phyloP scores from a whole-genome alignment of 1,284 basidiomycete species.

The Sporisorium graminicola region DNA sequence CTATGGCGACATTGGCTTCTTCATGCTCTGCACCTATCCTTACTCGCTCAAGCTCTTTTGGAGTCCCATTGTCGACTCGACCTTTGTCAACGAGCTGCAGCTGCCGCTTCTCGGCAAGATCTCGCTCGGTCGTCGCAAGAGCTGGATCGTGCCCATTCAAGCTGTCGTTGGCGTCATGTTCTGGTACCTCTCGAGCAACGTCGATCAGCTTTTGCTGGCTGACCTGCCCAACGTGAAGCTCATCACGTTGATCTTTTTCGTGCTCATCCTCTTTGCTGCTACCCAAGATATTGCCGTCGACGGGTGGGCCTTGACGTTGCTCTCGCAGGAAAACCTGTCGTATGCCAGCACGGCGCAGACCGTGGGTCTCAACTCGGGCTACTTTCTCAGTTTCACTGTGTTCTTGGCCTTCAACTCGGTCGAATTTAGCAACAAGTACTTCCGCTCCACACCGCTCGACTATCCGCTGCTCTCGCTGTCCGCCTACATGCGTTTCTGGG shows the following conservation, averaged over 20 bases:
- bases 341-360: conserved; percentile 99
- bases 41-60: conserved; percentile 97
- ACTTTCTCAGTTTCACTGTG: conserved; percentile 95
- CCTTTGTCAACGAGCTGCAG: conserved; percentile 78
- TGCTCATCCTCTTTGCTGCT: conserved; percentile 89
- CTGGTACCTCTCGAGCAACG: conserved; percentile 85
- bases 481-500: conserved; percentile 89
- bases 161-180: conserved; percentile 87
- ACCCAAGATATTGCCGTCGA: conserved; percentile 99
- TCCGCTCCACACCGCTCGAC: conserved; percentile 74
- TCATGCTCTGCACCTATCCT: conserved; percentile 93
- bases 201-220: conserved; percentile 83
- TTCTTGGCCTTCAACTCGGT: conserved; percentile 97
- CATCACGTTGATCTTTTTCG: conserved; percentile 88
- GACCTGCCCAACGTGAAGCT: conserved; percentile 82
- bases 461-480: conserved; percentile 84
- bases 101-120: conserved; percentile 47
- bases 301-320: conserved; percentile 96
- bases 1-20: conserved; percentile 95
- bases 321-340: conserved; percentile 93
- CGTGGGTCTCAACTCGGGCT: conserved; percentile 95
- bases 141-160: conserved; percentile 99
- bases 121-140: conserved; percentile 86
- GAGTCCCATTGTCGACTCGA: conserved; percentile 96
- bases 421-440: conserved; percentile 87